Conservation (phyloP, 768 basidiomycete genomes). For the Collybia sp. region DNA sequence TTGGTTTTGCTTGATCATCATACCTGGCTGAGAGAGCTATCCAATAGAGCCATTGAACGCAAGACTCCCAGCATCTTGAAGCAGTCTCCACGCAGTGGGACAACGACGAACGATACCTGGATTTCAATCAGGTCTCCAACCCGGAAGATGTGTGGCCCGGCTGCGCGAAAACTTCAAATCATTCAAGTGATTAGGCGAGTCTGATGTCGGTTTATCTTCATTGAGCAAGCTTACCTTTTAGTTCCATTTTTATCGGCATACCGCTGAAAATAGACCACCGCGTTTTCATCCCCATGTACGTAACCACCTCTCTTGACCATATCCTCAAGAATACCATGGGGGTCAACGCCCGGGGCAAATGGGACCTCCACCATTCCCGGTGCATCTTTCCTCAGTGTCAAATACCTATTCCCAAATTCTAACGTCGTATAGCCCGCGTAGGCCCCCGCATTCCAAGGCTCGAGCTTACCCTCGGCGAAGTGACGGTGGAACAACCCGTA, state of each 20-base stretch:
- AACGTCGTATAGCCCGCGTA: background rate
- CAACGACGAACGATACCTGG: constrained; percentile 8
- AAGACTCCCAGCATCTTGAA: constrained; percentile 7
- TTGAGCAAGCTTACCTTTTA: too few relatives aligned
- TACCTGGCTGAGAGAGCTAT: constrained; percentile 11
- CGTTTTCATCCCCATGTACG: background rate
- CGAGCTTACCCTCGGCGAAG: background rate
- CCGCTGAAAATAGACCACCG: background rate
- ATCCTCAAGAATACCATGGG: background rate
- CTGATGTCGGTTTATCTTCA: too few relatives aligned
- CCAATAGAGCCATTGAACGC: constrained; percentile 7
- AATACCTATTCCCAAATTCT: background rate
- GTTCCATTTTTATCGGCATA: too few relatives aligned
- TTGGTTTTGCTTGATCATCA: background rate
- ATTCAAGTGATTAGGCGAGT: background rate
- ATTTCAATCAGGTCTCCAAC: constrained; percentile 14
- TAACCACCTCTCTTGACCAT: background rate
- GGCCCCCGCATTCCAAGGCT: background rate
- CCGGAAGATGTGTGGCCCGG: constrained; percentile 5
- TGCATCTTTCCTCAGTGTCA: background rate
- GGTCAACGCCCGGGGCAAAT: background rate
- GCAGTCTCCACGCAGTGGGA: constrained; percentile 6
- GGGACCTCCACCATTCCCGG: background rate
- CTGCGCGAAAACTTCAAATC: constrained; percentile 2
- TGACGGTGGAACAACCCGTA: background rate